Percentiles rank a stretch among this genome's conserved stretches.
These are phyloP conservation scores for Phaeosphaeriaceae sp. DNA, from an alignment of 2,329 filamentous ascomycete genomes.

Conservation along the genomic window DNA sequence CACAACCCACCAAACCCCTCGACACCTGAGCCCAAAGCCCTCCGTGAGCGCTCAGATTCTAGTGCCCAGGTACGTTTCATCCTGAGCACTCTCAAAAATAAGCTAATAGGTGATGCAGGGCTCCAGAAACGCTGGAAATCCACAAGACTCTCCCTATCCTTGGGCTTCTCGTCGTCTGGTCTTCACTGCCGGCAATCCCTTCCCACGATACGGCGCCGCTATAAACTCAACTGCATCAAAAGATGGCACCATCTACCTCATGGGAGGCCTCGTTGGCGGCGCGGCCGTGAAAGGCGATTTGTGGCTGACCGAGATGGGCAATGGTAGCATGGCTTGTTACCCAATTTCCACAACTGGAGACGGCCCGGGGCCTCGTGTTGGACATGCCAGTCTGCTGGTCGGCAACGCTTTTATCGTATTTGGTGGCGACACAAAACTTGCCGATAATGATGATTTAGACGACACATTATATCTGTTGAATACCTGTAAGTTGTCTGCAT, in stretches of 20 bases:
- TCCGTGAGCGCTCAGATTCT: conserved; percentile 63
- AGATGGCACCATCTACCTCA: conserved; percentile 95
- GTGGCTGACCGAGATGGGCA: conserved; percentile 94
- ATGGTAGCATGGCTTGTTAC: conserved; percentile 84
- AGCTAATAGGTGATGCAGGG: conserved; percentile 30
- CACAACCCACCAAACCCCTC: conserved; percentile 61
- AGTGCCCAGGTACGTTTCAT: conserved; percentile 59
- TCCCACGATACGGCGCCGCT: conserved; percentile 94
- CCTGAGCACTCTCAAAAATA: not conserved
- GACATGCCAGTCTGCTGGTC: conserved; percentile 90
- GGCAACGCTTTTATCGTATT: conserved; percentile 99
- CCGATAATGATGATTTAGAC: conserved; percentile 88
- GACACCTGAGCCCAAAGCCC: conserved; percentile 68
- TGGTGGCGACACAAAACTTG: conserved; percentile 96
- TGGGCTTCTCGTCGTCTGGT: conserved; percentile 92
- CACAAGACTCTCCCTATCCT: conserved; percentile 84
- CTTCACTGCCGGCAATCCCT: conserved; percentile 87
- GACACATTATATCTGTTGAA: conserved; percentile 97
- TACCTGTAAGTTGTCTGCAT: conserved; percentile 74
- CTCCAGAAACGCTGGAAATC: conserved; percentile 45
- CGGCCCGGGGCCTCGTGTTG: conserved; percentile 91
- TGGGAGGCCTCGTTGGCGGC: conserved; percentile 95
- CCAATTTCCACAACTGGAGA: conserved; percentile 91
- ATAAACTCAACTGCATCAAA: conserved; percentile 93
- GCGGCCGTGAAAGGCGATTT: conserved; percentile 95